These are phyloP conservation scores for Aureobasidium uvarum DNA, from an alignment of 2,329 filamentous ascomycete species.

Conservation along the genomic window DNA sequence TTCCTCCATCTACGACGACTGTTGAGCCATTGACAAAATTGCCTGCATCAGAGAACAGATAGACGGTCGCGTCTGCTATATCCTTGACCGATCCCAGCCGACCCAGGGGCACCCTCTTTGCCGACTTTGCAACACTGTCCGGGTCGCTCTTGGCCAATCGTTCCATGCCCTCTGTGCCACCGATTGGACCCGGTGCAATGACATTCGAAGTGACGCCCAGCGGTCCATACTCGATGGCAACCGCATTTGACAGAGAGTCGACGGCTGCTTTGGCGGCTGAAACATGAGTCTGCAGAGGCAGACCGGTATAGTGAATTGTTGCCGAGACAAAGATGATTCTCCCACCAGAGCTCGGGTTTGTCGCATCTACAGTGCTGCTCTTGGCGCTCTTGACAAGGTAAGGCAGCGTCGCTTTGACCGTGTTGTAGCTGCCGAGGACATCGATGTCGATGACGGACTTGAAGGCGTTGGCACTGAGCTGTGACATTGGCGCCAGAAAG, in stretches of 20 bases:
- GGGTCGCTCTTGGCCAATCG: constrained; percentile 43
- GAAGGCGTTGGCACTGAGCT: constrained; percentile 84
- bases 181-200: constrained; percentile 83
- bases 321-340: constrained; percentile 89
- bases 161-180: constrained; percentile 67
- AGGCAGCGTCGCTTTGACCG: constrained; percentile 84
- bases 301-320: constrained; percentile 85
- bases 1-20: constrained; percentile 64
- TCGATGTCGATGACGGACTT: constrained; percentile 96
- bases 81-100: constrained; percentile 78
- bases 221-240: constrained; percentile 87
- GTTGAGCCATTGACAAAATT: constrained; percentile 83
- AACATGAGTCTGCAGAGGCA: constrained; percentile 85
- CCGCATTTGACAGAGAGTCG: constrained; percentile 75
- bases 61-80: constrained; percentile 90
- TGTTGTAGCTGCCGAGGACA: constrained; percentile 90
- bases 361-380: constrained; percentile 42
- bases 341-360: constrained; percentile 60
- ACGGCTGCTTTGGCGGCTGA: constrained; percentile 87
- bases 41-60: constrained; percentile 78
- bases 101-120: constrained; percentile 63
- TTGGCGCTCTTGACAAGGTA: constrained; percentile 73
- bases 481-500: constrained; percentile 82
- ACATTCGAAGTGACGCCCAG: constrained; percentile 83
- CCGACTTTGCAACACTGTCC: constrained; percentile 36